Base-by-base conservation (phyloP, 129 eudicot genomes). In the Flaveria sonorensis region DNA sequence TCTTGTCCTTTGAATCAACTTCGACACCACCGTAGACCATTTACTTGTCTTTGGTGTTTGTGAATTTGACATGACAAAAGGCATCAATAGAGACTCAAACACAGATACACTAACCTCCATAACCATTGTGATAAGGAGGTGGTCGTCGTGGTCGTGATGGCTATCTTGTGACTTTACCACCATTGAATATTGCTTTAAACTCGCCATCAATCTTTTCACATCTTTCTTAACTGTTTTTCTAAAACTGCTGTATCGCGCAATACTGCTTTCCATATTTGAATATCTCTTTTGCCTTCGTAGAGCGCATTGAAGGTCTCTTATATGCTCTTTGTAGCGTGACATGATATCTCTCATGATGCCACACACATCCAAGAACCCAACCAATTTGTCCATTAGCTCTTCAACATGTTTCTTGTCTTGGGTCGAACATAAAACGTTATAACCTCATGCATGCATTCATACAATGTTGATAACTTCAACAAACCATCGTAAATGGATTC, bases 361-460 rank as follows among this genome's bases (percentile, higher is more conserved):
- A 66, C 86, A 85, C 40, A 81, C 36, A 59, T 88, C 87, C 52
- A 82, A 75, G 64, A 82, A 81, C 10, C 40, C 62, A 8, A 82
- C 78, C 16, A 82, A 75, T 70, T 24, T 74, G 1, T 88, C 84
- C 67, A 83, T 23, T 8, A 82, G 50, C 72, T 56, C 75, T 18
- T 65, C 73, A 23, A 82, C 71, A 76, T 84, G 52, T 24, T 59
- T 68, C 43, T 70, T 74, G 12, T 69, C 16, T 10, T 68, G 81
- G 51, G 16, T 19, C 1, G 21, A 42, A 11, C 85, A 53, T 28
- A 86, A 43, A 40, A 79, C 18, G n/a, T 50, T 32, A 85, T 77
- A 36, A 78, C 46, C 20, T 83, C 81, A 0, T 77, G 75, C 7
- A 83, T 30, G 74, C 75, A 55, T 62, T 77, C 71, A 70, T 88